A percentile compares a stretch with the other conserved stretches of the same genome.
Evolutionary conservation across 495 filamentous ascomycete species (phyloP).

Genomic region (Neurospora pannonica): DNA sequence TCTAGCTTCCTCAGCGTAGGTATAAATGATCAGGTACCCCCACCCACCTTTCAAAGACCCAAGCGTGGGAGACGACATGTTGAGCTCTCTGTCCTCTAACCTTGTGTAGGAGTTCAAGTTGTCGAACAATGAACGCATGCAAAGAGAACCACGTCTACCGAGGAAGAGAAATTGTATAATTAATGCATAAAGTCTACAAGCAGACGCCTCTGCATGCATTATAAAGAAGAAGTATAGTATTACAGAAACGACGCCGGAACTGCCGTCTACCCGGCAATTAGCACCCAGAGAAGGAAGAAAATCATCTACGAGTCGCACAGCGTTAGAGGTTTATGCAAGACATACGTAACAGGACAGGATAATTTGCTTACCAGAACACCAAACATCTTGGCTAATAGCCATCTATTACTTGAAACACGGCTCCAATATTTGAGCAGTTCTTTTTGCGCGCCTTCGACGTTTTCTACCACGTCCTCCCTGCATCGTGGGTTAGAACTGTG

Average conservation of each 20-base stretch:
- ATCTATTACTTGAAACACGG: constrained; percentile 84
- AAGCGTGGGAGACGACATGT: not conserved
- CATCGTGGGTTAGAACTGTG: constrained; percentile 29
- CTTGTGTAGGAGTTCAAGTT: not conserved
- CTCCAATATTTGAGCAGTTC: constrained; percentile 96
- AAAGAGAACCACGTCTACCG: not conserved
- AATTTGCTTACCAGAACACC: constrained; percentile 55
- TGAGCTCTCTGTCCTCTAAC: not conserved
- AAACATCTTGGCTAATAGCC: constrained; percentile 99
- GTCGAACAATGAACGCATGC: not conserved
- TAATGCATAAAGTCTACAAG: constrained; percentile 14
- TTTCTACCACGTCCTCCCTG: constrained; percentile 76
- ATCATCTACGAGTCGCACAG: constrained; percentile 13
- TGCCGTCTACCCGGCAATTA: constrained; percentile 26
- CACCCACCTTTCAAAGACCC: not conserved
- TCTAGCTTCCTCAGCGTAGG: not conserved
- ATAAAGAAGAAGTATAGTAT: constrained; percentile 5
- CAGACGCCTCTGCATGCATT: constrained; percentile 16
- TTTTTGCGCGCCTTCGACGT: constrained; percentile 89
- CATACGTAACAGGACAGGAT: not conserved
- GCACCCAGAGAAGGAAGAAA: constrained; percentile 29
- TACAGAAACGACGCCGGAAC: not conserved
- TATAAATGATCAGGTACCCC: not conserved
- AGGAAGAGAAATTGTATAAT: not conserved
- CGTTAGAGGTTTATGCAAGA: not conserved